phyloP scores from a whole-genome alignment of 2,329 filamentous ascomycete species.

The Ophiostoma quercus region DNA sequence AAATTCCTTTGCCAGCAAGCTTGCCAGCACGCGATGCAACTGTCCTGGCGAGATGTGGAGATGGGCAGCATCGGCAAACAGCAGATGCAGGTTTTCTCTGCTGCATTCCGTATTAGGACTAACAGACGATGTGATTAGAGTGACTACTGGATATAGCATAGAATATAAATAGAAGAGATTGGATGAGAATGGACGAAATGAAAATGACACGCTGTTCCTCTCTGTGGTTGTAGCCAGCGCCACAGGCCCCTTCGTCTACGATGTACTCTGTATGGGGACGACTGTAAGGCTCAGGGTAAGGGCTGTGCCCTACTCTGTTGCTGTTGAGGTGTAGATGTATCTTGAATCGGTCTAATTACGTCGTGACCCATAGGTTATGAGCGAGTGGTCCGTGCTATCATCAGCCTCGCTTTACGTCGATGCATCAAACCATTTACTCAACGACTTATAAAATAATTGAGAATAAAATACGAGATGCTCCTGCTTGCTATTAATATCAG shows the following conservation, averaged over 20 bases:
- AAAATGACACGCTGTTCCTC: conserved; percentile 9
- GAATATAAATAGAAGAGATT: conserved; percentile 2
- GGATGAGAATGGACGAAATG: background rate
- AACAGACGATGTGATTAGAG: background rate
- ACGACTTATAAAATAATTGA: background rate
- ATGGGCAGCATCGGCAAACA: conserved; percentile 2
- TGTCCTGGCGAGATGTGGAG: background rate
- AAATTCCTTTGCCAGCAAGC: background rate
- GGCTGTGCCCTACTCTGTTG: background rate
- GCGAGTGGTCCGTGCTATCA: background rate
- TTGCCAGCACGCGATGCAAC: background rate
- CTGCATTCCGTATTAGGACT: background rate
- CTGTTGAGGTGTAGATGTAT: background rate
- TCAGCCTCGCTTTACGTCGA: background rate
- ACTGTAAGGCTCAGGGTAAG: background rate
- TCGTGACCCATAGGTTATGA: background rate
- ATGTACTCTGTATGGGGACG: background rate
- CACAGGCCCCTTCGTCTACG: background rate
- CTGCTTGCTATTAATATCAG: background rate
- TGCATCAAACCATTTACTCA: background rate
- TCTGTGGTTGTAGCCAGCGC: background rate
- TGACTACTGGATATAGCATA: background rate
- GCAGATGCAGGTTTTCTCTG: background rate
- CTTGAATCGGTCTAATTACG: background rate
- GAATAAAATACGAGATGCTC: background rate